phyloP scores from a whole-genome alignment of 441 rosid species.

The Brassica hybrid region DNA sequence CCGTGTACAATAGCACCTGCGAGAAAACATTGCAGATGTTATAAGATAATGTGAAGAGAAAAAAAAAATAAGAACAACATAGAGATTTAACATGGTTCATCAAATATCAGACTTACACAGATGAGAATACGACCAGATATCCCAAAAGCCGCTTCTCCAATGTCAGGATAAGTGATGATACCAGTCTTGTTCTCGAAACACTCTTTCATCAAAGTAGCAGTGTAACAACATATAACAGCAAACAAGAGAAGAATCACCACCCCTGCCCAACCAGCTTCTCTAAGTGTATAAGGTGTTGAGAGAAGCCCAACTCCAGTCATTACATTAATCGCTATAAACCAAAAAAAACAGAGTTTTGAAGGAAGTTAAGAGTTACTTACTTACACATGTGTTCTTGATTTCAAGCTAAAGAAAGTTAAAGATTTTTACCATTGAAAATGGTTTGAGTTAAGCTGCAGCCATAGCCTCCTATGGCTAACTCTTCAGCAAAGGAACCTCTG shows the following conservation, averaged over 20 bases:
- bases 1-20: constrained; percentile 69
- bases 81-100: background rate
- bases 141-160: constrained; percentile 96
- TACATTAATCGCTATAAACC: constrained; percentile 66
- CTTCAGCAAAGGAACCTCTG: constrained; percentile 71
- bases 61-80: background rate
- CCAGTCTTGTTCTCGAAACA: constrained; percentile 86
- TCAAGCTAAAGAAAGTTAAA: no score
- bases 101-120: constrained; percentile 58
- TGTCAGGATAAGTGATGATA: constrained; percentile 74
- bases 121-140: constrained; percentile 76
- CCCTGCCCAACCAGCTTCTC: constrained; percentile 86
- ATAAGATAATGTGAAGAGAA: background rate
- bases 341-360: no score
- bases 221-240: constrained; percentile 74
- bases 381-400: no score
- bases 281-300: constrained; percentile 78
- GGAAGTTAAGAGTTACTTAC: no score
- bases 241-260: constrained; percentile 57
- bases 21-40: constrained; percentile 20
- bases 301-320: constrained; percentile 94
- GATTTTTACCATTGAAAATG: constrained; percentile 49
- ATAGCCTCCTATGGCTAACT: constrained; percentile 58
- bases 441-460: constrained; percentile 90
- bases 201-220: constrained; percentile 80